Evolutionary conservation across 192 early-diverging fungal genomes (phyloP), one percentile per base, ranked within the genome.

Genomic region (Coemansia sp.): DNA sequence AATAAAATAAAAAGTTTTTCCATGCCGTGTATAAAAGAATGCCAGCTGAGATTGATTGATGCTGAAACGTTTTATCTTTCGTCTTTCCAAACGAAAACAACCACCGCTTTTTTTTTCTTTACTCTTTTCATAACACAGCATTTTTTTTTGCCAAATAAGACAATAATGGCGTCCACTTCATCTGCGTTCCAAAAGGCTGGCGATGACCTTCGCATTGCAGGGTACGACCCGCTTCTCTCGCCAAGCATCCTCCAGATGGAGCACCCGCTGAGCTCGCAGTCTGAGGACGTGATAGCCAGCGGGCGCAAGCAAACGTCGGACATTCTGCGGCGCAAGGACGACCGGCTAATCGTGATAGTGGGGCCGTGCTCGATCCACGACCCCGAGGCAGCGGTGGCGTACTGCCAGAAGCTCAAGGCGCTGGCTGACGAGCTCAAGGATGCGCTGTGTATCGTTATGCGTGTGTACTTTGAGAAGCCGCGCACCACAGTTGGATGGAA

Each of bases 341-440:
- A 98, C 81, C 85, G 93, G 45, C 84, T 98, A 8, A 84, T 98
- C 33, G 87, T 94, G 11, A 87, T 98, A 41, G 93, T 96, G 20
- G 96, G 96, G 9, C 96, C 96, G 10, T 98, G 96, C 79, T 95
- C 93, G 14, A 98, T 98, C 74, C 96, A 98, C 83, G 92, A 98
- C 71, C 84, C 89, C 20, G 71, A 87, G 29, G 90, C 92, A 8
- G 96, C 96, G 5, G 66, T 89, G 23, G 94, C 92, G 64, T 97
- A 98, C 85, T 90, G 88, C 82, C 66, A 67, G 75, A 69, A 55
- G 46, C 67, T 91, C 32, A 88, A 88, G 61, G 66, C 62, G 25
- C 63, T 84, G 43, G 87, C 86, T 2, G 91, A 91, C 43, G 79
- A 82, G 57, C 79, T 88, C 62, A 79, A 87, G 59, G 88, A 87